Base-by-base conservation (phyloP, 805 yeast genomes). In the Lipomyces starkeyi region DNA sequence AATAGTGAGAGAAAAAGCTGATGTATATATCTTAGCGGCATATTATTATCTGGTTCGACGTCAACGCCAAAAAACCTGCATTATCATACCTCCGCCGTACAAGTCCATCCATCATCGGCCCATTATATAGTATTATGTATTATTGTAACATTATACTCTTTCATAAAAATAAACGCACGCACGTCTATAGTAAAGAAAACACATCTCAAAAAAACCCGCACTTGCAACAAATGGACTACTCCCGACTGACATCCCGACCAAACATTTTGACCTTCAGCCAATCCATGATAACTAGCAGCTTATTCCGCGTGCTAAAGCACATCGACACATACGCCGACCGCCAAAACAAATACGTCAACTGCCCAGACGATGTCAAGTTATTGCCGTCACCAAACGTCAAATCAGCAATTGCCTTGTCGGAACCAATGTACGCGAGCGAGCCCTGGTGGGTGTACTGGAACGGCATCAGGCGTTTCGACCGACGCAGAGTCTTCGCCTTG, bases 241-340 rank as follows among this genome's bases (percentile, higher is more conserved):
- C 97, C 79, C 94, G 89, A 73, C 96, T 91, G 75, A 91, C 89
- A 80, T 93, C 97, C 83, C 98, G 91, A 70, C 98, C 98, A 76
- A 94, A 91, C 78, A 92, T 82, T 73, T 88, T 85, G 70, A 91
- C 89, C 84, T 93, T 93, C 71, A 87, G 77, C 98, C 98, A 93
- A 79, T 94, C 98, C 72, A 91, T 80, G 73, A 87, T 85, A 63
- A 93, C 97, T 77, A 93, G 85, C 69, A 92, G 82, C 84, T 91
- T 94, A 84, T 91, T 93, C 83, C 93, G 89, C 75, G 91, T 86
- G 70, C 96, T 88, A 79, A 94, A 86, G 80, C 94, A 88, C 98
- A 94, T 93, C 78, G 91, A 87, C 73, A 94, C 87, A 80, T 94
- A 94, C 37, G 97, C 97, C 37, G 91, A 86, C 82, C 96, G 89